phyloP scores from a whole-genome alignment of 2,329 filamentous ascomycete genomes.

The Xylaria sp. region DNA sequence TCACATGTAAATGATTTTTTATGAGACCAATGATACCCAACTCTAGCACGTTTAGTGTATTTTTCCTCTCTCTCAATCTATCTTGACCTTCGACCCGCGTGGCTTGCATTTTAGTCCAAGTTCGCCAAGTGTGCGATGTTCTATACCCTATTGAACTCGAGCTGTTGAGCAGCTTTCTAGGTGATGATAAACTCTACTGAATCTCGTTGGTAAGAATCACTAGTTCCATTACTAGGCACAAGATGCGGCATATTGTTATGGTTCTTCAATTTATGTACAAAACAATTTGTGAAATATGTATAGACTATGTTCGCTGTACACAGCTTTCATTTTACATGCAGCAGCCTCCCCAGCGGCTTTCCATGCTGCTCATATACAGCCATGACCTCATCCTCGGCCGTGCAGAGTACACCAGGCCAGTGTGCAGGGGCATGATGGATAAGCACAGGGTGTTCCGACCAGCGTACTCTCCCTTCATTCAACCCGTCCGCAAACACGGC shows the following conservation, averaged over 20 bases:
- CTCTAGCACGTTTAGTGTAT: slow-evolving; percentile 17
- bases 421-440: slow-evolving; percentile 41
- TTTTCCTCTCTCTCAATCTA: not conserved
- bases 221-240: not conserved
- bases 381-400: slow-evolving; percentile 47
- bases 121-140: not conserved
- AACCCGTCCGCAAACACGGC: slow-evolving; percentile 53
- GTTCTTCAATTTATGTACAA: not conserved
- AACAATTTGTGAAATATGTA: not conserved
- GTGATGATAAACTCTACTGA: not conserved
- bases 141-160: too few species aligned
- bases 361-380: slow-evolving; percentile 48
- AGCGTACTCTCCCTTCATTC: slow-evolving; percentile 50
- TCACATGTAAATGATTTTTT: slow-evolving; percentile 12
- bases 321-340: slow-evolving; percentile 32
- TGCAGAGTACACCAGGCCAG: slow-evolving; percentile 54
- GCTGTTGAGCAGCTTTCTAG: not conserved
- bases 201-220: not conserved
- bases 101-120: not conserved
- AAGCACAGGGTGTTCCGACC: slow-evolving; percentile 50
- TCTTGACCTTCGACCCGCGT: not conserved
- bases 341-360: slow-evolving; percentile 45
- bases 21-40: slow-evolving; percentile 36
- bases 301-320: not conserved
- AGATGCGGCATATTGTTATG: too few species aligned